Base-by-base conservation (phyloP, 2,329 filamentous ascomycete genomes). In the Alternaria angustiovoidea region DNA sequence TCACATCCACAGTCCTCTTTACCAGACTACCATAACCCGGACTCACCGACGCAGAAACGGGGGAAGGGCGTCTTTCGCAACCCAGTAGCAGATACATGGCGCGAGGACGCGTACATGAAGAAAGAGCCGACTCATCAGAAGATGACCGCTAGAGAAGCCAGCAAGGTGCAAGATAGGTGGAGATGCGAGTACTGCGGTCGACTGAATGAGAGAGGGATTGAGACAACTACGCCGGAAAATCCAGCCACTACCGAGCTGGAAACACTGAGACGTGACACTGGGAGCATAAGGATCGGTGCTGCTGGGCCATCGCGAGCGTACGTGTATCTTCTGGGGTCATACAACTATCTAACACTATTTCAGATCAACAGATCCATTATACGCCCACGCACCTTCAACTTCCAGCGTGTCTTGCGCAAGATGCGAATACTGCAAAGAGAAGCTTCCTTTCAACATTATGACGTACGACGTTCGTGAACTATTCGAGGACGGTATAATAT, bases 71-170 rank as follows among this genome's bases (percentile, higher is more conserved):
- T 57, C 36, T 18, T 24, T 11, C 57, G 61, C 30, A 63, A 63
- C 28, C 57, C 57, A 1, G 49, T 57, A 5, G 43, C 53, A 7
- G 61, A 63, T 28, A 61, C 53, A 7, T 63, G 61, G 57, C 48
- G 43, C 26, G 57, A 57, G 4, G 61, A 56, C 7, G 61, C 61
- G 7, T 63, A 61, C 22, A 18, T 44, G 24, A 59, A 51, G 46
- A 39, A 24, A n/a, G 28, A 54, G 3, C 11, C 43, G 4, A 48
- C 24, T 8, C 32, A 39, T 5, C 53, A 20, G 7, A 60, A 59
- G 52, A 47, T 60, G 2, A 36, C 46, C 0, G 16, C 20, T 16
- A 7, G 39, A 12, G 53, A 60, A 20, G 47, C 38, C 3, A 46
- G 20, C 7, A 57, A 48, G n/a, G 39, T 16, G 34, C 57, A 57